A percentile compares a stretch with the other conserved stretches of the same genome.
phyloP scores from a whole-genome alignment of 352 stramenopile genomes.

The Phytopythium mirpurense region DNA sequence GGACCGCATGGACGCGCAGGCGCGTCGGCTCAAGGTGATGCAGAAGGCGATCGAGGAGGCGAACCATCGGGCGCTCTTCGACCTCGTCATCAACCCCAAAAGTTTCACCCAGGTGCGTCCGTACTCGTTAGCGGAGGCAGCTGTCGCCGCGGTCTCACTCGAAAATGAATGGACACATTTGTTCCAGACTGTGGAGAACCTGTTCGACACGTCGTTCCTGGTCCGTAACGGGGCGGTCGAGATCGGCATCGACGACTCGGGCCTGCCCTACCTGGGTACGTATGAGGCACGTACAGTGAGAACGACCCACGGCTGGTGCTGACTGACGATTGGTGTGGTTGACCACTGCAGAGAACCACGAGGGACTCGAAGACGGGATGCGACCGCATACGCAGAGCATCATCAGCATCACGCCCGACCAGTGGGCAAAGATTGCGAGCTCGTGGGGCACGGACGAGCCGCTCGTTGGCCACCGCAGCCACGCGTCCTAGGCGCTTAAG shows the following conservation, averaged over 20 bases:
- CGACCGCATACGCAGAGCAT: constrained; percentile 68
- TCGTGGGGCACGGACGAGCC: constrained; percentile 41
- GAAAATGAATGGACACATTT: neutral
- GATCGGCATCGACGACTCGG: constrained; percentile 52
- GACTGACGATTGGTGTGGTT: constrained; percentile 1
- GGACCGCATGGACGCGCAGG: constrained; percentile 76
- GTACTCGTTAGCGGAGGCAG: neutral
- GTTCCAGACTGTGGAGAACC: constrained; percentile 70
- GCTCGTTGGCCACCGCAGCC: constrained; percentile 55
- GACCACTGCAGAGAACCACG: constrained; percentile 44
- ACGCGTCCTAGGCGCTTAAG: too few relatives aligned
- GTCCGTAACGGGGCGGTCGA: constrained; percentile 66
- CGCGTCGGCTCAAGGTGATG: constrained; percentile 60
- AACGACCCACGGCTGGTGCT: neutral
- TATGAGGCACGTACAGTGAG: neutral
- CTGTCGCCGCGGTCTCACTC: neutral
- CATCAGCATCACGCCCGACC: constrained; percentile 70
- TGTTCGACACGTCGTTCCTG: constrained; percentile 83
- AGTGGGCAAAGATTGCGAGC: constrained; percentile 57
- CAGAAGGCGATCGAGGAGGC: constrained; percentile 46
- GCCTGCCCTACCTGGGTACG: constrained; percentile 62
- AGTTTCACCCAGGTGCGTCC: constrained; percentile 70
- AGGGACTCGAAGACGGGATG: constrained; percentile 44
- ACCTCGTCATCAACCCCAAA: constrained; percentile 60
- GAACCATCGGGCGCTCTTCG: constrained; percentile 47